These are phyloP conservation scores for Halenospora varia DNA, from an alignment of 495 filamentous ascomycete genomes.

Conservation along the genomic window DNA sequence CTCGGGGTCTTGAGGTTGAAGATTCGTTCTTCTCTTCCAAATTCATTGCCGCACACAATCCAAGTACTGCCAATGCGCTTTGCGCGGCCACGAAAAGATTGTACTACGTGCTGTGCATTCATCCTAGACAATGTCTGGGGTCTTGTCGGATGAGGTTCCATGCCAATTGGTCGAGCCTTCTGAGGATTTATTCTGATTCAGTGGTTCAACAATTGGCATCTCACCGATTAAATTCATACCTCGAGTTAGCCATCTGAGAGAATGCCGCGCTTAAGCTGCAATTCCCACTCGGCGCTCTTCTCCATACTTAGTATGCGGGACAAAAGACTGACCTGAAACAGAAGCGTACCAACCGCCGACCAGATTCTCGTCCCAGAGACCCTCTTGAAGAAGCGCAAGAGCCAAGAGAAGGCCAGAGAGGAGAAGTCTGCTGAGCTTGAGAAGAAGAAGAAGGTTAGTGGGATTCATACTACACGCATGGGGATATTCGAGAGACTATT, in stretches of 20 bases:
- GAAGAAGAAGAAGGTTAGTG: conserved; percentile 86
- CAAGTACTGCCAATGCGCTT: conserved; percentile 34
- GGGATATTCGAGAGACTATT: conserved; percentile 43
- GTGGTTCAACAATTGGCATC: conserved; percentile 27
- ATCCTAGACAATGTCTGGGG: conserved; percentile 62
- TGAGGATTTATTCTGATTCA: neutral
- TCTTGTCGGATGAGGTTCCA: conserved; percentile 71
- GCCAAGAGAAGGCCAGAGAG: conserved; percentile 95
- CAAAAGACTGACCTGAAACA: conserved; percentile 58
- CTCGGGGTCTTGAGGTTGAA: conserved; percentile 79
- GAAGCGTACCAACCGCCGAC: conserved; percentile 75
- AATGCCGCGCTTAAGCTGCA: conserved; percentile 86
- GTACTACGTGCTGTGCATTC: conserved; percentile 25
- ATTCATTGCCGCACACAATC: conserved; percentile 59
- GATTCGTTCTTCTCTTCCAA: conserved; percentile 72
- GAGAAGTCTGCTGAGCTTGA: conserved; percentile 72
- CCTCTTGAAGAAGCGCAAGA: conserved; percentile 99
- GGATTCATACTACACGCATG: conserved; percentile 31
- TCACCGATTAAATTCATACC: conserved; percentile 72
- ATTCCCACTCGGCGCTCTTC: conserved; percentile 83
- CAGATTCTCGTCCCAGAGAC: conserved; percentile 96
- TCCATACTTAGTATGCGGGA: conserved; percentile 52
- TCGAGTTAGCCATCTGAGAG: conserved; percentile 80
- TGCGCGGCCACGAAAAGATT: conserved; percentile 30
- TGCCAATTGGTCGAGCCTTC: conserved; percentile 7